Evolutionary conservation across 306 rosid genomes (phyloP), one percentile per base, ranked within the genome.

Genomic region (Arachis hypogaea): DNA sequence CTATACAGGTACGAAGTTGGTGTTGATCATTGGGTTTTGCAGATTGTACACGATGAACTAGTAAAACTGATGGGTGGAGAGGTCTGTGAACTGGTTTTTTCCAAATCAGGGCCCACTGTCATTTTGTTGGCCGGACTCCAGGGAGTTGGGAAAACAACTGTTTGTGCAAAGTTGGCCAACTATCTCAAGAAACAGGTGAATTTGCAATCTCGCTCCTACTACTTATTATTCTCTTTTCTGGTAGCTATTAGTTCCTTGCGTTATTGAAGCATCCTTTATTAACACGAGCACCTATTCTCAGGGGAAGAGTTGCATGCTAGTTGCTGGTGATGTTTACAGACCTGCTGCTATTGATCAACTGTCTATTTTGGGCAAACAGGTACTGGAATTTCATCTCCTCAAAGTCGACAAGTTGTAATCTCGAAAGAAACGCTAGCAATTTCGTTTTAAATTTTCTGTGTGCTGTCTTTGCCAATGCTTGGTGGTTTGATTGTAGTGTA

Each of bases 321-420:
- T 94, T 9, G 96, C 99, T 16, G 96, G 96, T 77, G 99, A 94
- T 88, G 90, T 94, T 65, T 94, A 94, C 82, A 89, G 99, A 77
- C 99, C 99, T 55, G 99, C 99, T 80, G 97, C 99, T 75, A 94
- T 94, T 68, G 99, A 94, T 69, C 99, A 94, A 77, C 97, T 94
- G 67, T 85, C 83, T 74, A 94, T 94, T 82, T 82, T 94, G 82
- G 99, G 99, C 11, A 81, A 89, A 80, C 95, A 94, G 99, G 99
- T 94, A 85, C 68, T 18, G 33, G 36, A 38, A 44, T 76, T 40
- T 78, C 38, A 61, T 70, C 65, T 61, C 61, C 43, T 41, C 71
- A 58, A 69, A 54, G 66, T 75, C 71, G 49, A 57, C 30, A 36
- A 14, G 38, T 69, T 47, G 36, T 18, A 58, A 54, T 76, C 63